Conservation (phyloP, 1,284 basidiomycete genomes). For the Uromyces viciae-fabae region DNA sequence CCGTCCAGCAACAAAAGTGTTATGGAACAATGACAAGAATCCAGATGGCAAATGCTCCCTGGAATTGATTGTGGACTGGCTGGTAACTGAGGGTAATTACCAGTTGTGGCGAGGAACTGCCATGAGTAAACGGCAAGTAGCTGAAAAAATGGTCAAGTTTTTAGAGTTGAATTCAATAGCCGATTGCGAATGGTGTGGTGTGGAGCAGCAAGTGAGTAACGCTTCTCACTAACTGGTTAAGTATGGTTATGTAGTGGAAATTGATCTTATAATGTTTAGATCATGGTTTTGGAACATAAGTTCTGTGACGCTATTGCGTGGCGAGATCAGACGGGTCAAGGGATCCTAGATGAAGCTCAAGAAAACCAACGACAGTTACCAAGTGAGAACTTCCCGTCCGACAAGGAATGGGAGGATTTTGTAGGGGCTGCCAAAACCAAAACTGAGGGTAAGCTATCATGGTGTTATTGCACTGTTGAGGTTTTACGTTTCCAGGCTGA, state of each 20-base stretch:
- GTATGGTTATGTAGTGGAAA: background rate
- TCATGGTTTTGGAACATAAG: background rate
- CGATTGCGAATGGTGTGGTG: background rate
- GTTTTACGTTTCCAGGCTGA: too few relatives aligned
- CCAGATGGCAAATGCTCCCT: background rate
- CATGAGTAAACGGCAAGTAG: background rate
- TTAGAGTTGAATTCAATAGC: background rate
- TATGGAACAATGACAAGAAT: background rate
- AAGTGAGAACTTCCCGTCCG: background rate
- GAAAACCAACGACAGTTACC: background rate
- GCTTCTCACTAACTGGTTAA: background rate
- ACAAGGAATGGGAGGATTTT: background rate
- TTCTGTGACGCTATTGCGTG: background rate
- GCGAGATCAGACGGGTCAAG: background rate
- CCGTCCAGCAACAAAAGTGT: background rate
- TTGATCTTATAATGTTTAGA: background rate
- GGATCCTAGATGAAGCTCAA: background rate
- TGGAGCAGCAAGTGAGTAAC: background rate
- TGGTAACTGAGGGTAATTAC: background rate
- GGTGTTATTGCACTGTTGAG: too few relatives aligned
- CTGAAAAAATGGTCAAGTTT: background rate
- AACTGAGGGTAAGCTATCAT: background rate
- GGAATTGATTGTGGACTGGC: background rate
- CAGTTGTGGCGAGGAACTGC: background rate
- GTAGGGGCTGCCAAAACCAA: background rate